Evolutionary conservation across 2,329 filamentous ascomycete genomes (phyloP).

Genomic region (Colletotrichum incanum): DNA sequence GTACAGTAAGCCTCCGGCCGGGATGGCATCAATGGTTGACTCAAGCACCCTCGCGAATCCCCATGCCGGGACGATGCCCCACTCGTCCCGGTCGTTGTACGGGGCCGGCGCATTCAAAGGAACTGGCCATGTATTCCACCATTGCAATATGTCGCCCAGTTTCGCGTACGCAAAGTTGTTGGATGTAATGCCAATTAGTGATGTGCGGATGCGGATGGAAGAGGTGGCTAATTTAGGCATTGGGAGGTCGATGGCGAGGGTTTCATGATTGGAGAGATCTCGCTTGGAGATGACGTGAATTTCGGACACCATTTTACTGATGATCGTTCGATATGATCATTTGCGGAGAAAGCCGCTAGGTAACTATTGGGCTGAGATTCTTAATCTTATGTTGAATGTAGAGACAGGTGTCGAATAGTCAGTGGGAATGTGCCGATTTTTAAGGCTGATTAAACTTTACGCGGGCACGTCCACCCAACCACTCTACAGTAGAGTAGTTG

Average conservation of each 20-base stretch:
- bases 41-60: constrained; percentile 61
- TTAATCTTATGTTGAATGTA: background rate
- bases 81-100: constrained; percentile 55
- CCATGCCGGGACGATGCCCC: constrained; percentile 65
- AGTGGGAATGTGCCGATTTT: background rate
- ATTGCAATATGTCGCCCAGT: constrained; percentile 48
- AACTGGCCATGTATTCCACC: constrained; percentile 63
- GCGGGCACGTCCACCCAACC: background rate
- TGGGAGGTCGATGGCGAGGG: constrained; percentile 23
- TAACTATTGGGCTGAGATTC: too few species aligned
- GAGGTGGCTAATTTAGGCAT: constrained; percentile 45
- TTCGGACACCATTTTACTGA: constrained; percentile 29
- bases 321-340: too few species aligned
- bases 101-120: constrained; percentile 52
- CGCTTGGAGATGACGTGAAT: constrained; percentile 51
- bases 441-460: background rate
- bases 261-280: constrained; percentile 47
- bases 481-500: background rate
- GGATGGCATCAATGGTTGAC: constrained; percentile 54
- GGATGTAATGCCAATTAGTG: constrained; percentile 50
- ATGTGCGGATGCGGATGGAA: constrained; percentile 51
- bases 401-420: background rate
- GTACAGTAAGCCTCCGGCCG: constrained; percentile 54
- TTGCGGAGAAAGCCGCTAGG: too few species aligned
- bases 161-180: constrained; percentile 56